Evolutionary conservation across 306 rosid species (phyloP), one percentile per base, ranked within the genome.

Genomic region (Fragaria iinumae): DNA sequence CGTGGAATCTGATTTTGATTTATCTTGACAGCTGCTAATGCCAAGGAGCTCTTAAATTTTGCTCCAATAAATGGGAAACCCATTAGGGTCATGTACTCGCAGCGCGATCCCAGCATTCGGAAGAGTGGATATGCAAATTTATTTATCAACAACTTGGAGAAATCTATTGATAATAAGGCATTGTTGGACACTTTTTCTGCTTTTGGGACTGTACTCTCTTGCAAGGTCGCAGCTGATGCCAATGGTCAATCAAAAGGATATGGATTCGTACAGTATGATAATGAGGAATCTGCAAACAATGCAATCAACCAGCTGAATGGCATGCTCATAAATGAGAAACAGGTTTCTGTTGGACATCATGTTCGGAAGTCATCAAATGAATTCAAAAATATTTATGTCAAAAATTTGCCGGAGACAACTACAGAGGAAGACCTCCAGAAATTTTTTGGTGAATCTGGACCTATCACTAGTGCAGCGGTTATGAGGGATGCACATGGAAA

Each of bases 31-130:
- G 98, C 96, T 57, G 77, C 86, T 21, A 84, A 27, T 64, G 93
- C 96, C 8, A 47, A 88, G 85, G 95, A 87, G 17, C 39, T 77
- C 27, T 76, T 93, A 78, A 91, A 93, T 72, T 91, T 88, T 52
- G 71, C 93, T 73, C 87, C 83, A 8, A 0, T 93, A 6, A 89
- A 91, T 76, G 94, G 95, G 78, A 93, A 83, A 72, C 93, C 98
- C 27, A 89, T 93, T 52, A 93, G 98, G 50, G 86, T 94, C 66
- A 94, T 94, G 98, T 84, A 74, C 74, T 94, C 96, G 69, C 92
- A 90, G 45, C 88, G 96, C 1, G 96, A 94, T 80, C 98, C 97
- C 39, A 92, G 93, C 74, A 82, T 84, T 25, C 75, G 97, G 53
- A 92, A 92, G 82, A 94, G 91, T 21, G 97, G 97, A 56, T 67